phyloP scores from a whole-genome alignment of 1,284 basidiomycete genomes.

The Kalmanozyma brasiliensis region DNA sequence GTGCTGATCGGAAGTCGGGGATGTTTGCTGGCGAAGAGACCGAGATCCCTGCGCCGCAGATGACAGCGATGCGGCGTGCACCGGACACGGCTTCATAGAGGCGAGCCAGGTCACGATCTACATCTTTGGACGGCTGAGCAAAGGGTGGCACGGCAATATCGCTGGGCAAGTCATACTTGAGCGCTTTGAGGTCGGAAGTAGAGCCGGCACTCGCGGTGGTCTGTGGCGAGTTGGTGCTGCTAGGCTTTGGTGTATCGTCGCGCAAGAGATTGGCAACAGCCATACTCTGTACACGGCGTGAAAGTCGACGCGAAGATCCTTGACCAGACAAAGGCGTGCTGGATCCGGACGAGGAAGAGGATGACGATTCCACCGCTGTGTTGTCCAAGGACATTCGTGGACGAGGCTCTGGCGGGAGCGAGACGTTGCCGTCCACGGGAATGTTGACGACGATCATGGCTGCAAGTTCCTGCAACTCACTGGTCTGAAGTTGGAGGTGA shows the following conservation, averaged over 20 bases:
- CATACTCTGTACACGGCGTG: slow-evolving; percentile 43
- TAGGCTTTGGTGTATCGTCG: slow-evolving; percentile 15
- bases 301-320: slow-evolving; percentile 28
- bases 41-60: slow-evolving; percentile 91
- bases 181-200: slow-evolving; percentile 46
- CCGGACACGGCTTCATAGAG: slow-evolving; percentile 74
- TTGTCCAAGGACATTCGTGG: slow-evolving; percentile 14
- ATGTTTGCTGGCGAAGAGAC: slow-evolving; percentile 81
- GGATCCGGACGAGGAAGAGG: slow-evolving; percentile 18
- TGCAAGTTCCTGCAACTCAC: neutral
- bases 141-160: slow-evolving; percentile 49
- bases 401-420: slow-evolving; percentile 43
- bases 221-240: neutral
- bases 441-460: slow-evolving; percentile 47
- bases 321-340: slow-evolving; percentile 8
- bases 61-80: slow-evolving; percentile 83
- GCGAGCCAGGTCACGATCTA: slow-evolving; percentile 59
- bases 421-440: slow-evolving; percentile 22
- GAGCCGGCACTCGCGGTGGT: slow-evolving; percentile 8
- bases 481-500: neutral
- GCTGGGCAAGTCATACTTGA: slow-evolving; percentile 51
- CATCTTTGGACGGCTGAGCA: slow-evolving; percentile 42
- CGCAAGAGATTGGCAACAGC: slow-evolving; percentile 31
- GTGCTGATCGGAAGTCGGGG: slow-evolving; percentile 87
- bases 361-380: slow-evolving; percentile 5